Conservation (phyloP, 2,329 filamentous ascomycete genomes). For the Penicillium sp. region DNA sequence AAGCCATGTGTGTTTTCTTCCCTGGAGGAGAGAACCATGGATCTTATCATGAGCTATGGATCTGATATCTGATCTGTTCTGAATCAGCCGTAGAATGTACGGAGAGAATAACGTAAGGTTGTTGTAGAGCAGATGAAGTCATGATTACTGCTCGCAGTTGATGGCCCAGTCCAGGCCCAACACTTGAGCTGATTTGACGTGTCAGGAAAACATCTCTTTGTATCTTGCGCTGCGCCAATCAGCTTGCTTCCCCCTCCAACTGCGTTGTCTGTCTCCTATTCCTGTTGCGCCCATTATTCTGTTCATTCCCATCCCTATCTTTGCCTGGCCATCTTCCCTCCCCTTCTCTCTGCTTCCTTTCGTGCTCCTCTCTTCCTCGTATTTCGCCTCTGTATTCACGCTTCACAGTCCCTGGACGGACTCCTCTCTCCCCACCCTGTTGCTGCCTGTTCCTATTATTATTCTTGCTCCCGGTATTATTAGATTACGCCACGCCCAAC, state of each 20-base stretch:
- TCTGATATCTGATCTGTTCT: background rate
- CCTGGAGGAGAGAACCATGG: background rate
- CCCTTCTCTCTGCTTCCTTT: constrained; percentile 13
- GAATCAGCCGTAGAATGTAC: background rate
- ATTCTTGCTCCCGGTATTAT: constrained; percentile 24
- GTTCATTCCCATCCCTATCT: constrained; percentile 20
- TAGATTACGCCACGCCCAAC: constrained; percentile 29
- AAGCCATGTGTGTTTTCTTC: background rate
- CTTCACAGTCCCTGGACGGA: constrained; percentile 17
- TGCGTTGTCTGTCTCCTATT: background rate
- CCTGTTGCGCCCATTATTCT: constrained; percentile 3
- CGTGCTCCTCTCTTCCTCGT: constrained; percentile 17
- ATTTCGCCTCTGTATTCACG: constrained; percentile 20
- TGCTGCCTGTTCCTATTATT: constrained; percentile 18
- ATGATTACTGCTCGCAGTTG: constrained; percentile 3
- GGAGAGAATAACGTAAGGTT: background rate
- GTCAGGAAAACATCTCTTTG: constrained; percentile 8
- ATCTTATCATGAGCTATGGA: background rate
- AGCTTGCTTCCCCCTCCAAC: background rate
- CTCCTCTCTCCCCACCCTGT: background rate
- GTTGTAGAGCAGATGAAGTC: constrained; percentile 1
- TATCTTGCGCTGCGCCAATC: constrained; percentile 11
- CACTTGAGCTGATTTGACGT: constrained; percentile 13
- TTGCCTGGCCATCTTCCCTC: constrained; percentile 22
- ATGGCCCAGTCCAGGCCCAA: constrained; percentile 14